phyloP scores from a whole-genome alignment of 306 rosid genomes.

The Cicer arietinum region DNA sequence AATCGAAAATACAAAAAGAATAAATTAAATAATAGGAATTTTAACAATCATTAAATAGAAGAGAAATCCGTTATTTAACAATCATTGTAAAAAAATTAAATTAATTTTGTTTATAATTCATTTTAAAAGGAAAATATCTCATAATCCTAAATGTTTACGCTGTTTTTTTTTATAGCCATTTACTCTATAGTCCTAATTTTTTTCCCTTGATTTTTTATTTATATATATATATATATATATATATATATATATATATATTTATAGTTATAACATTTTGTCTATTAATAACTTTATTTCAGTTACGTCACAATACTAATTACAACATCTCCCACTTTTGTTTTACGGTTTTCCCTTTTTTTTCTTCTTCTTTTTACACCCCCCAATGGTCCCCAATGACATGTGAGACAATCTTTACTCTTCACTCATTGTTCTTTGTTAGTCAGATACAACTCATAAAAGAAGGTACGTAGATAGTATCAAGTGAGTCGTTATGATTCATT shows the following conservation, averaged over 20 bases:
- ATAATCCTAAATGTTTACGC: no score
- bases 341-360: neutral
- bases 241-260: neutral
- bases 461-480: constrained; percentile 42
- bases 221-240: no score
- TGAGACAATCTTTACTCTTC: constrained; percentile 27
- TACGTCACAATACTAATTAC: neutral
- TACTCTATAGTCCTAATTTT: neutral
- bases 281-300: neutral
- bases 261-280: neutral
- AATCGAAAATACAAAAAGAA: no score
- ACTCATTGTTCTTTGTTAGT: constrained; percentile 37
- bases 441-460: constrained; percentile 51
- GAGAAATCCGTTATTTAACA: no score
- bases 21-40: no score
- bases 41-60: no score
- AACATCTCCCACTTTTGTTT: neutral
- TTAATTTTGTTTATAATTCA: no score
- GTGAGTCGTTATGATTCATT: constrained; percentile 35
- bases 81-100: no score
- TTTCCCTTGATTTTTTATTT: neutral
- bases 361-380: neutral
- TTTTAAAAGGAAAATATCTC: no score
- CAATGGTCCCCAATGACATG: constrained; percentile 23
- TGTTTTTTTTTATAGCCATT: no score